Base-by-base conservation (phyloP, 1,284 basidiomycete species). In the Pseudozyma pruni region DNA sequence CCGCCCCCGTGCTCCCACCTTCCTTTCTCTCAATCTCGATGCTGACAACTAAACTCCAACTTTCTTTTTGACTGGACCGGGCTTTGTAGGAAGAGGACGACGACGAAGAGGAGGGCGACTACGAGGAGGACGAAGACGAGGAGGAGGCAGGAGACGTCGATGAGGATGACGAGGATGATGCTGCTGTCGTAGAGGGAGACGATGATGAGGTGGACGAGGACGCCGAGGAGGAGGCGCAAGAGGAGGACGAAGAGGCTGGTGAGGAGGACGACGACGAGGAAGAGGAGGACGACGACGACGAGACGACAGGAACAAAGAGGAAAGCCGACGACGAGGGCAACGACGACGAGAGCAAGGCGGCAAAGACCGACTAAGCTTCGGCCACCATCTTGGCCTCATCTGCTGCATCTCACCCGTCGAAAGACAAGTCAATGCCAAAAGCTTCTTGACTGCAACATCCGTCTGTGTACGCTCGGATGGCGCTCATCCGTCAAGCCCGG, bases 291-390 rank as follows among this genome's bases (percentile, higher is more conserved):
- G 53, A 70, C 8, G 60, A 63, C 3, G 60, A 55, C 3, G 44
- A 42, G 10, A 32, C 7, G 10, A 31, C 57, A 22, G 56, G 61
- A 17, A 64, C 16, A 52, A 71, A 71, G 52, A 31, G 68, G 22
- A 71, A 71, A 59, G 68, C 68, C n/a, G 42, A 60, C 25, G 68
- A 71, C 42, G 44, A 71, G 20, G 68, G 52, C 20, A 71, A 71
- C 42, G 61, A 64, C 13, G 68, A 71, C 42, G 61, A 64, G 25
- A 32, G 34, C 25, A 71, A 71, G 25, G 61, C 68, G 38, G 61
- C 68, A 10, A 71, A 71, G 53, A 66, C 61, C 23, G 68, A 64
- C 45, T 42, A 58, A 23, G n/a, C 11, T 1, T 25, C 39, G 13
- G 11, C 16, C 8, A 32, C 8, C 13, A 29, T 17, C 39, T 13